Evolutionary conservation across 352 stramenopile species (phyloP).

Genomic region (Pythium grandisporangium): DNA sequence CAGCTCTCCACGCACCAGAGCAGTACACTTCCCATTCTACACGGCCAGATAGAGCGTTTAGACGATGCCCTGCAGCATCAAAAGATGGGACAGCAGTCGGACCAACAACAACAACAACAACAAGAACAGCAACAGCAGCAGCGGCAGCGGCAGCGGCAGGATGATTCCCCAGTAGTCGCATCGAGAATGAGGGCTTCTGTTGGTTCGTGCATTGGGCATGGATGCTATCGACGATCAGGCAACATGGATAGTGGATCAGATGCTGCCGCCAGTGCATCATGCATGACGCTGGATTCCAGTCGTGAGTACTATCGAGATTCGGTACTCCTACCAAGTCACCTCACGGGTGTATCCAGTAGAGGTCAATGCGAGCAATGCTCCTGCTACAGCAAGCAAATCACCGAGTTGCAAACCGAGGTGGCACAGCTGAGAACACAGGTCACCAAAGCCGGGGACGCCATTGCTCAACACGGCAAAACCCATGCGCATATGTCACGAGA

Average conservation of each 20-base stretch:
- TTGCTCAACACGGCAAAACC: constrained; percentile 34
- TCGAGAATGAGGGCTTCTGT: too few relatives aligned
- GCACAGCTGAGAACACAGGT: constrained; percentile 33
- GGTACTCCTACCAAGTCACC: constrained; percentile 8
- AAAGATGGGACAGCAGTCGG: neutral
- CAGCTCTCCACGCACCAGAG: constrained; percentile 46
- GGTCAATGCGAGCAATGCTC: constrained; percentile 30
- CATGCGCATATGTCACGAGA: constrained; percentile 31
- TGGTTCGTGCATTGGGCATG: too few relatives aligned
- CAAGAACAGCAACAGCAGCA: too few relatives aligned
- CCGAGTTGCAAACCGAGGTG: constrained; percentile 39
- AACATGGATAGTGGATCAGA: too few relatives aligned
- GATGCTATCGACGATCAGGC: too few relatives aligned
- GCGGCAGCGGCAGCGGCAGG: neutral
- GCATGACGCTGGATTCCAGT: constrained; percentile 31
- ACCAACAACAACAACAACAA: neutral
- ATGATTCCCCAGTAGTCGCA: constrained; percentile 2
- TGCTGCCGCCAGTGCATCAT: too few relatives aligned
- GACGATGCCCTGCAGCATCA: constrained; percentile 12
- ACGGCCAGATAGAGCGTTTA: constrained; percentile 47
- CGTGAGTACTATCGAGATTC: constrained; percentile 13
- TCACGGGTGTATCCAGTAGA: neutral
- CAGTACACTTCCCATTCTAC: constrained; percentile 37
- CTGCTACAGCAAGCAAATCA: constrained; percentile 15
- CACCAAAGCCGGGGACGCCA: constrained; percentile 25